Evolutionary conservation across 1,139 yeast species (phyloP), one percentile per base, ranked within the genome.

Genomic region (Candida pseudocylindracea): DNA sequence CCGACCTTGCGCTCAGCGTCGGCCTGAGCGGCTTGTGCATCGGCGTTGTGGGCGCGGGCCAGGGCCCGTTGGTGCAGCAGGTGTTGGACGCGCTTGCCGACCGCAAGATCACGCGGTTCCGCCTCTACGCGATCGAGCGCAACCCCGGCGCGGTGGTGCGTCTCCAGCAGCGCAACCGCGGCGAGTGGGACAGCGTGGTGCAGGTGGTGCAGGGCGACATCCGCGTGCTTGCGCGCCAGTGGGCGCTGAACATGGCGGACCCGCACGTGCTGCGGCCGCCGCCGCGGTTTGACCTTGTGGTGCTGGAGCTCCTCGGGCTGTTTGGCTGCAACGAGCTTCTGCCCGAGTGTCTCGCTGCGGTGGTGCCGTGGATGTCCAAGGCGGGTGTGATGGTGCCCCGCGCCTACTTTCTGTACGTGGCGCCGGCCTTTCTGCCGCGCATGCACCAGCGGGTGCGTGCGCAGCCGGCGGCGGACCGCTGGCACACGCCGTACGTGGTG

Each of bases 251-350:
- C 3, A 28, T 26, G 20, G 56, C 7, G 36, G 39, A 25, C 26
- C 26, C 8, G 10, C 26, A 25, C 26, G 20, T 15, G 20, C 20
- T 15, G 20, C 20, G 20, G 20, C 20, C 31, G 42, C 39, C 13
- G 51, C 52, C 27, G 15, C 15, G 31, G 9, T 57, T 62, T 33
- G 64, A 76, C 42, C 45, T 83, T 31, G 62, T 83, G 10, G 60
- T 85, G 2, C 75, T 92, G 30, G 96, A 85, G 46, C 55, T 85
- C 26, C 50, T 85, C 25, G 95, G 95, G 2, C 79, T 93, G 7
- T 75, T 83, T 53, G 95, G 93, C 1, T 88, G 91, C 48, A 85
- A 85, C 48, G 96, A 85, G 46, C 57, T 79, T 11, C 63, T 80
- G 10, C 95, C 95, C 0, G 96, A 85, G 45, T 73, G 91, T 25